Evolutionary conservation across 345 rosid species (phyloP), one percentile per base, ranked within the genome.

Genomic region (Brassica carinata): DNA sequence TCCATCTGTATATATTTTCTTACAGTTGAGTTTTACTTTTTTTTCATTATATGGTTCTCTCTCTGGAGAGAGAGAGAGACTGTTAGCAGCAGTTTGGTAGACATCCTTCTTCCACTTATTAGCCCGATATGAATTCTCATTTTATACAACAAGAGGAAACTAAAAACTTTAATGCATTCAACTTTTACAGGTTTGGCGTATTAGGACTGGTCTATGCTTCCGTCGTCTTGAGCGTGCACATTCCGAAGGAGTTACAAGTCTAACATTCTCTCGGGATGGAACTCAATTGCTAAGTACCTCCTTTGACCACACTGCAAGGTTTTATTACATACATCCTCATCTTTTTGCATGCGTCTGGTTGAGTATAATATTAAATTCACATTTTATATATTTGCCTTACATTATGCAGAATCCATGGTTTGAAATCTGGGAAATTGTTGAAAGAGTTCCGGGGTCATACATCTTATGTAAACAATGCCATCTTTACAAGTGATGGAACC

Each of bases 221-320:
- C 94, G 97, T 36, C 95, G 97, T 74, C 88, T 94, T 74, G 97
- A 96, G 78, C 92, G 88, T 71, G 98, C 97, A 72, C 99, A 96
- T 87, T 87, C 93, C 80, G 93, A 94, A 74, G 98, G 99, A 73
- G 93, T 94, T 76, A 96, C 96, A 53, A 91, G 99, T 87, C 87
- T 96, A 72, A 75, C 86, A 72, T 96, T 96, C 81, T 96, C 99
- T 64, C 93, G 98, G 55, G 99, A 94, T 87, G 98, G 99, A 77
- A 96, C 89, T 81, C 99, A 96, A 83, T 84, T 96, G 70, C 87
- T 94, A 61, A 94, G 97, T 84, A 85, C 99, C 79, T 96, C 99
- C 74, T 94, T 96, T 85, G 99, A 96, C 79, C 83, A 84, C 81
- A 89, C 97, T 26, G 96, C 99, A 74, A 94, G 99, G 97, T 93